Evolutionary conservation across 495 filamentous ascomycete species (phyloP).

Genomic region (Aspergillus nidulans): DNA sequence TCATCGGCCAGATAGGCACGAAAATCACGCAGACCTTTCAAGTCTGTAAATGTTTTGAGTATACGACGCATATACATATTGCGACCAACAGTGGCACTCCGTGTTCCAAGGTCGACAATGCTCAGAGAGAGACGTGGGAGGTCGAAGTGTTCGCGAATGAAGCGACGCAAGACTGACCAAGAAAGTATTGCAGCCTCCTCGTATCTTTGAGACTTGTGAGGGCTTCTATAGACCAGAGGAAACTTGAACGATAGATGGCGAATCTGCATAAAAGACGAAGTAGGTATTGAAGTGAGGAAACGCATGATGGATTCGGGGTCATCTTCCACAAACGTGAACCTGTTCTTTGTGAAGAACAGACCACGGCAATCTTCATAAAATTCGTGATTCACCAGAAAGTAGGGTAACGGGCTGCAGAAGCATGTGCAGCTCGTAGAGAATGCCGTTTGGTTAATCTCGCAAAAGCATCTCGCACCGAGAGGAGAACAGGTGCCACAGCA

Average conservation of each 20-base stretch:
- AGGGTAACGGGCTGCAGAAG: constrained; percentile 23
- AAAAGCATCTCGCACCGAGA: constrained; percentile 21
- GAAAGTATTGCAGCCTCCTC: constrained; percentile 14
- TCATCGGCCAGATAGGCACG: constrained; percentile 18
- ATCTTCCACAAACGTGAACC: constrained; percentile 22
- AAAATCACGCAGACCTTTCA: constrained; percentile 17
- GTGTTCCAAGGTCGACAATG: constrained; percentile 18
- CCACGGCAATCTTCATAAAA: constrained; percentile 23
- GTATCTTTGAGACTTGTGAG: not conserved
- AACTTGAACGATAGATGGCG: constrained; percentile 21
- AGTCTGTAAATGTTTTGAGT: constrained; percentile 14
- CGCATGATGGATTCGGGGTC: constrained; percentile 21
- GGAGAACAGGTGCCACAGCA: constrained; percentile 25
- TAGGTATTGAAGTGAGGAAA: constrained; percentile 14
- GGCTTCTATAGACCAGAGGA: constrained; percentile 9
- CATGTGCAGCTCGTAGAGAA: constrained; percentile 25
- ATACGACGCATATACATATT: constrained; percentile 18
- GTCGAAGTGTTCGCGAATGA: constrained; percentile 27
- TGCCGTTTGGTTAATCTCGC: constrained; percentile 15
- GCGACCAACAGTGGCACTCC: not conserved
- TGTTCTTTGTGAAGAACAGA: constrained; percentile 23
- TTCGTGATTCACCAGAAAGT: constrained; percentile 22
- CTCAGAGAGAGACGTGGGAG: constrained; percentile 15
- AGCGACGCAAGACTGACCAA: constrained; percentile 24
- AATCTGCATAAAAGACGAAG: constrained; percentile 17